Evolutionary conservation across 768 basidiomycete species (phyloP).

Genomic region (Suillus alpinus): DNA sequence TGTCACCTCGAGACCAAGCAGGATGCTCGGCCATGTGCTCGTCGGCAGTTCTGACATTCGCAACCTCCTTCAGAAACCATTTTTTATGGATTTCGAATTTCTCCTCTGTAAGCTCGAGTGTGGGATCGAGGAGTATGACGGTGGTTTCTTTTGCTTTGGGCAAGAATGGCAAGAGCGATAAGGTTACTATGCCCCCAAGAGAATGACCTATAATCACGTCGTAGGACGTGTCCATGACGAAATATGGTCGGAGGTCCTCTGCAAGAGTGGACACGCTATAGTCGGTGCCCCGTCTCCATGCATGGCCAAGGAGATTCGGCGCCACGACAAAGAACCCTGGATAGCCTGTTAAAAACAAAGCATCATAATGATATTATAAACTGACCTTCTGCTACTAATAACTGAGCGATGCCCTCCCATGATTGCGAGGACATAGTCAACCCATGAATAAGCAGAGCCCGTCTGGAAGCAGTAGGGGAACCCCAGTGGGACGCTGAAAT

Average conservation of each 20-base stretch:
- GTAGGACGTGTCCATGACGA: conserved; percentile 6
- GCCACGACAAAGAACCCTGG: conserved; percentile 19
- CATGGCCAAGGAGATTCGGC: conserved; percentile 18
- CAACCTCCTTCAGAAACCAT: background rate
- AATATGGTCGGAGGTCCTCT: conserved; percentile 17
- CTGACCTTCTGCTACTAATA: conserved; percentile 17
- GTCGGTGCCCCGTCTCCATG: conserved; percentile 6
- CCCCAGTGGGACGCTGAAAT: conserved; percentile 16
- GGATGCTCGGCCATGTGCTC: background rate
- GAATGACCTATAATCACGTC: conserved; percentile 22
- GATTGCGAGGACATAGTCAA: conserved; percentile 19
- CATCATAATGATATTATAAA: background rate
- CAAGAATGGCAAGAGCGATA: conserved; percentile 9
- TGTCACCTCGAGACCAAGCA: background rate
- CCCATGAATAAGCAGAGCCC: conserved; percentile 17
- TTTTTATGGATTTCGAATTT: background rate
- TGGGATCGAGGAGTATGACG: background rate
- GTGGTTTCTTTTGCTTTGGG: background rate
- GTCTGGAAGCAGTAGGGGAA: conserved; percentile 13
- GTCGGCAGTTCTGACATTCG: background rate
- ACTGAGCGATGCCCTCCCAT: conserved; percentile 15
- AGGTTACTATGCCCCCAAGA: conserved; percentile 12
- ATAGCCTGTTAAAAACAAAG: background rate
- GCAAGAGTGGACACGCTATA: conserved; percentile 9
- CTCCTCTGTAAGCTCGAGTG: background rate